These are phyloP conservation scores for Botryotinia convoluta DNA, from an alignment of 2,329 filamentous ascomycete genomes.

Conservation along the genomic window DNA sequence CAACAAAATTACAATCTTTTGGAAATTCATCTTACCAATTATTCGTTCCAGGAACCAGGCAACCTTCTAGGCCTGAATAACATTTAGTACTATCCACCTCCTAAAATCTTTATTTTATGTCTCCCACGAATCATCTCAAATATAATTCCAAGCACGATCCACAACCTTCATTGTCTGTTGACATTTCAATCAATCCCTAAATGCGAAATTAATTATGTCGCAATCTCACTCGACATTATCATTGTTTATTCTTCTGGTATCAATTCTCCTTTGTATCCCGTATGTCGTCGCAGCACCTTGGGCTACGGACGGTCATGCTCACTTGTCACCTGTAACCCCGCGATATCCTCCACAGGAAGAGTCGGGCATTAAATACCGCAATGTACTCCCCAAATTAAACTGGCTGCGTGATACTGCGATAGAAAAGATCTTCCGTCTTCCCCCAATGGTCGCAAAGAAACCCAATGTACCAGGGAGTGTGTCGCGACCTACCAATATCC, in stretches of 20 bases:
- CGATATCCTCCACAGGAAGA: slow-evolving; percentile 20
- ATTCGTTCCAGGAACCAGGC: background rate
- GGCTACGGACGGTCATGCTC: slow-evolving; percentile 21
- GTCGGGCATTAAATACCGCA: slow-evolving; percentile 22
- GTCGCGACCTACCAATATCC: slow-evolving; percentile 32
- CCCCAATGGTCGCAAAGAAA: slow-evolving; percentile 30
- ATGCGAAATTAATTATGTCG: slow-evolving; percentile 95
- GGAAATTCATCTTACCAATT: background rate
- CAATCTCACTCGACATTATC: slow-evolving; percentile 44
- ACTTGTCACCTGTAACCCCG: slow-evolving; percentile 21
- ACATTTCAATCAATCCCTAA: slow-evolving; percentile 75
- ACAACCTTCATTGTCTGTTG: background rate
- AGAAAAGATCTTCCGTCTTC: slow-evolving; percentile 50
- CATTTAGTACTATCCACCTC: background rate
- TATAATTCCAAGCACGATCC: slow-evolving; percentile 7
- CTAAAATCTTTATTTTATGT: background rate
- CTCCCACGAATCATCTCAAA: background rate
- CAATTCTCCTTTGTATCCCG: slow-evolving; percentile 22
- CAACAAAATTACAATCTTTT: background rate
- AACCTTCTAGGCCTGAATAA: background rate
- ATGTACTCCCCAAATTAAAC: slow-evolving; percentile 48
- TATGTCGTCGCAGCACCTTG: slow-evolving; percentile 29
- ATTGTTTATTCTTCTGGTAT: slow-evolving; percentile 18
- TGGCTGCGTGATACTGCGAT: slow-evolving; percentile 51
- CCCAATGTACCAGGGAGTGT: slow-evolving; percentile 23